These are phyloP conservation scores for Apostasia ramifera DNA, from an alignment of 106 monocot species.

Conservation along the genomic window DNA sequence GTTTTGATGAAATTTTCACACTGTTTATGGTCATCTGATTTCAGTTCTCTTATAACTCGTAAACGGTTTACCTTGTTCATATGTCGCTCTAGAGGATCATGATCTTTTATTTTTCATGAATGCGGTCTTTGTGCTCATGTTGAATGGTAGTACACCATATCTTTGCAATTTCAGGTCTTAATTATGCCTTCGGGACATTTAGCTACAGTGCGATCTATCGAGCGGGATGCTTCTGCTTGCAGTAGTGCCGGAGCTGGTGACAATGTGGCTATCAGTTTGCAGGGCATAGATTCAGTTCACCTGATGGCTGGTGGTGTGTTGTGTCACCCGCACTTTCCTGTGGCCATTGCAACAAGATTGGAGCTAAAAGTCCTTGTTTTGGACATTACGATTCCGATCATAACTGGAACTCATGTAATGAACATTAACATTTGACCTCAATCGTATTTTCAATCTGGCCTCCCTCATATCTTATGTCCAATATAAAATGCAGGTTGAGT, in stretches of 20 bases:
- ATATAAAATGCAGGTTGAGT: slow-evolving; percentile 47
- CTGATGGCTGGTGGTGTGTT: slow-evolving; percentile 73
- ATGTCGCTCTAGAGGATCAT: too few relatives aligned
- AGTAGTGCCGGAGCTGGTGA: slow-evolving; percentile 75
- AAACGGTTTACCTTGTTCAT: too few relatives aligned
- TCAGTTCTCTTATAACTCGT: too few relatives aligned
- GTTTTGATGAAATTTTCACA: background rate
- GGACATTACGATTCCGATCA: slow-evolving; percentile 56
- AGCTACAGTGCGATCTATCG: slow-evolving; percentile 68
- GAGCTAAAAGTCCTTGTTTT: slow-evolving; percentile 77
- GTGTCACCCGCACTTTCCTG: slow-evolving; percentile 83
- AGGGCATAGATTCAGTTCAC: slow-evolving; percentile 43
- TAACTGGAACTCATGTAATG: slow-evolving; percentile 67
- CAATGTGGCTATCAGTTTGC: slow-evolving; percentile 65
- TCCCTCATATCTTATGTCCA: background rate
- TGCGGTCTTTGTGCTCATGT: too few relatives aligned
- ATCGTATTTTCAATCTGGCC: background rate
- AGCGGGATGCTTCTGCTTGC: slow-evolving; percentile 55
- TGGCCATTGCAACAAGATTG: slow-evolving; percentile 43
- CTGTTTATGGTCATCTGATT: background rate
- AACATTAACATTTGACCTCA: background rate
- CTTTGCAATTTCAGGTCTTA: slow-evolving; percentile 52
- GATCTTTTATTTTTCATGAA: too few relatives aligned
- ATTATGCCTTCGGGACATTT: slow-evolving; percentile 64
- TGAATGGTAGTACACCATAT: too few relatives aligned